Conservation (phyloP, 2,329 filamentous ascomycete genomes). For the Cladophialophora carrionii region DNA sequence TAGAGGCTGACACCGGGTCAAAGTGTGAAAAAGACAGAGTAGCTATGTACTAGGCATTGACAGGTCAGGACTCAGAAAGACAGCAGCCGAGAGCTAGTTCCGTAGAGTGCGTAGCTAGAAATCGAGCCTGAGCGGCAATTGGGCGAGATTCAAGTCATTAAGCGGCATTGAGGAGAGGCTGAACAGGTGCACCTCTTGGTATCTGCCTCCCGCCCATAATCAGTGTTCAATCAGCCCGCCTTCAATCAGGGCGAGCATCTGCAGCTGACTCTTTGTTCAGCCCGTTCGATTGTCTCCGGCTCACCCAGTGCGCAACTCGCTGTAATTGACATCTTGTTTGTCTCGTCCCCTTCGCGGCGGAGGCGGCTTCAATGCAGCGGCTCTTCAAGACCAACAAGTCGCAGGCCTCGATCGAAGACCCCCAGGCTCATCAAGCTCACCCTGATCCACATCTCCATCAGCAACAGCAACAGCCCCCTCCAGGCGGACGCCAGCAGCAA, state of each 20-base stretch:
- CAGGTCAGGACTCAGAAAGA: not conserved
- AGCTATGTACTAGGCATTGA: not conserved
- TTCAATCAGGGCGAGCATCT: constrained; percentile 14
- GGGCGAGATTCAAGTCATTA: constrained; percentile 7
- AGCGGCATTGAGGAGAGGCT: constrained; percentile 15
- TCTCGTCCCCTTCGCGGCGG: constrained; percentile 18
- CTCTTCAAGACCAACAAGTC: constrained; percentile 40
- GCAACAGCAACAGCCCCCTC: constrained; percentile 16
- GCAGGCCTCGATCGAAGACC: constrained; percentile 38
- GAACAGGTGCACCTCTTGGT: constrained; percentile 15
- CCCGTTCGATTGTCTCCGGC: constrained; percentile 10
- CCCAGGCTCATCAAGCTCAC: constrained; percentile 23
- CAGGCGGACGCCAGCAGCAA: constrained; percentile 5
- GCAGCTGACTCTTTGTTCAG: constrained; percentile 16
- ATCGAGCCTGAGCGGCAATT: not conserved
- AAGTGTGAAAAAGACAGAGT: constrained; percentile 2
- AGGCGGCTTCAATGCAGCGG: constrained; percentile 34
- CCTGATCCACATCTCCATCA: constrained; percentile 22
- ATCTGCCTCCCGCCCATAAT: constrained; percentile 11
- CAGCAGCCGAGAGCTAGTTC: constrained; percentile 6
- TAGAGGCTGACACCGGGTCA: constrained; percentile 15
- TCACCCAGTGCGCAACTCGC: constrained; percentile 9
- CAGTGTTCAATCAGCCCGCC: constrained; percentile 19
- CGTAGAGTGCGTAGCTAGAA: constrained; percentile 19
- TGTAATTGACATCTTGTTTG: constrained; percentile 14